These are phyloP conservation scores for Candida stauntonica DNA, from an alignment of 805 yeast species.

Conservation along the genomic window DNA sequence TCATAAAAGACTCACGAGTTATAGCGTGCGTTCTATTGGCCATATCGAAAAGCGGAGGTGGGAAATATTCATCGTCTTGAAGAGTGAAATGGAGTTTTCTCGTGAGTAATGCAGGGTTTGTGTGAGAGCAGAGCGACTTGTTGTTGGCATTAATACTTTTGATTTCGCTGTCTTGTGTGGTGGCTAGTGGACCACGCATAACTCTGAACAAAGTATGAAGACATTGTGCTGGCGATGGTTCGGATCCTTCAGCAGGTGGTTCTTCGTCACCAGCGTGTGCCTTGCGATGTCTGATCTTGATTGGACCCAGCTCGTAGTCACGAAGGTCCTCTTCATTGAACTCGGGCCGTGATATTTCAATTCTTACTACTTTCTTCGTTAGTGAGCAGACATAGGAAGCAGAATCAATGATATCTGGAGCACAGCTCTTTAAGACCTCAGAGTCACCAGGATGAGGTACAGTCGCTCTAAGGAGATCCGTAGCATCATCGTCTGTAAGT, in stretches of 20 bases:
- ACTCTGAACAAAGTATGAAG: constrained; percentile 58
- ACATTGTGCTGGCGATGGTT: constrained; percentile 57
- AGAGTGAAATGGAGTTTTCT: constrained; percentile 42
- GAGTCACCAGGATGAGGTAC: constrained; percentile 18
- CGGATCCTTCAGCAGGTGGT: not conserved
- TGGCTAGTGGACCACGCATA: constrained; percentile 59
- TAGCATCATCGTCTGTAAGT: constrained; percentile 26
- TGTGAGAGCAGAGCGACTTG: constrained; percentile 48
- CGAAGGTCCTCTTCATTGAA: constrained; percentile 43
- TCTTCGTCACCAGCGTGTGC: constrained; percentile 20
- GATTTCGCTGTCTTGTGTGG: constrained; percentile 38
- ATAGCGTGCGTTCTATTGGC: constrained; percentile 30
- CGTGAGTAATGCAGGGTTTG: constrained; percentile 51
- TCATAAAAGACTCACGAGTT: constrained; percentile 45
- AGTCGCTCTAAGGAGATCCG: constrained; percentile 25
- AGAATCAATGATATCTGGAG: constrained; percentile 39
- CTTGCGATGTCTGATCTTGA: constrained; percentile 46
- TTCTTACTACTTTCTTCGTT: constrained; percentile 45
- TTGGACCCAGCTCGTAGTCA: constrained; percentile 44
- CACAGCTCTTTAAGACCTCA: constrained; percentile 12
- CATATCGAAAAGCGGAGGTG: constrained; percentile 41
- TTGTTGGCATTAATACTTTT: constrained; percentile 54
- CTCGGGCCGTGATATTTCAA: constrained; percentile 49
- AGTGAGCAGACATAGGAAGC: constrained; percentile 43
- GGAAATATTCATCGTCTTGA: constrained; percentile 34